Evolutionary conservation across 225 moss, liverwort and hornwort genomes (phyloP).

Genomic region (Asterella californica): DNA sequence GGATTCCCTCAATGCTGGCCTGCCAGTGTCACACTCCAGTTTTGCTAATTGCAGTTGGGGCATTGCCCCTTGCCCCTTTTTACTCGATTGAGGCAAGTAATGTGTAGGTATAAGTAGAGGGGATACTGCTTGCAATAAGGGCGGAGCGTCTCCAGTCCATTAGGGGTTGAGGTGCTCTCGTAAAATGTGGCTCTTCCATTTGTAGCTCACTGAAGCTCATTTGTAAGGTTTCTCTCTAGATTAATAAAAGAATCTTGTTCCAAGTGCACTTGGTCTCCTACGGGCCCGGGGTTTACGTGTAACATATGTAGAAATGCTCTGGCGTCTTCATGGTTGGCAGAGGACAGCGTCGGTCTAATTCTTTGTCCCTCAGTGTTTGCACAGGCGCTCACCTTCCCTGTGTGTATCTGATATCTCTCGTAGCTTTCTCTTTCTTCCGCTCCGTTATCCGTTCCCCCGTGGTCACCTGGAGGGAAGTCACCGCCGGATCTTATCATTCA

Average conservation of each 20-base stretch:
- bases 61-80: constrained; percentile 41
- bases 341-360: not conserved
- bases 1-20: constrained; percentile 27
- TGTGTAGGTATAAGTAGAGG: constrained; percentile 31
- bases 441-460: too few species aligned
- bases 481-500: too few species aligned
- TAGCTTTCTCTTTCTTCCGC: not conserved
- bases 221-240: constrained; percentile 39
- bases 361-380: not conserved
- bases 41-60: constrained; percentile 41
- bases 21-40: constrained; percentile 38
- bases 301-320: not conserved
- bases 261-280: not conserved
- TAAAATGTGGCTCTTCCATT: constrained; percentile 31
- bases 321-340: not conserved
- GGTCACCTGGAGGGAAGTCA: too few species aligned
- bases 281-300: not conserved
- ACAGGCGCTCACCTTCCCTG: not conserved
- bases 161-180: constrained; percentile 33
- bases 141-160: constrained; percentile 26
- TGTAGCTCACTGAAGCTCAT: constrained; percentile 39
- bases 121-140: constrained; percentile 44
- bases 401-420: not conserved
- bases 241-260: constrained; percentile 39
- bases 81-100: constrained; percentile 31